phyloP scores from a whole-genome alignment of 2,329 filamentous ascomycete species.

The Ilyonectria sp. region DNA sequence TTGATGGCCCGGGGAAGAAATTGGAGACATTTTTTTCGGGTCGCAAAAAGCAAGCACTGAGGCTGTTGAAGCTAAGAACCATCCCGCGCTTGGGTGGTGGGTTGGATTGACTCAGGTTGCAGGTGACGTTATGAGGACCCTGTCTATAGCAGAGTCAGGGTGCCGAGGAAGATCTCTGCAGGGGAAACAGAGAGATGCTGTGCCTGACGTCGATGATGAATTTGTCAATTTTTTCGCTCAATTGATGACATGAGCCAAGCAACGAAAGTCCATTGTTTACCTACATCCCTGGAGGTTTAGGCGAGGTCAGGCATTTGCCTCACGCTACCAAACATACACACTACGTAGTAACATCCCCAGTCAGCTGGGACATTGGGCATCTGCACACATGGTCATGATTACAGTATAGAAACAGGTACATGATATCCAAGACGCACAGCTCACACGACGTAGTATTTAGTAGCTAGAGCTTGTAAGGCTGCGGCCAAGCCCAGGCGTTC shows the following conservation, averaged over 20 bases:
- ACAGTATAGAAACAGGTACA: no score
- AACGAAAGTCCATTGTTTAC: not conserved
- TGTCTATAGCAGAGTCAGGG: slow-evolving; percentile 23
- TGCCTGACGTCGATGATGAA: slow-evolving; percentile 14
- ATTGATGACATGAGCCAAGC: slow-evolving; percentile 10
- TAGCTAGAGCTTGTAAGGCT: not conserved
- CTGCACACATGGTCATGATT: not conserved
- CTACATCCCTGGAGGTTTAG: not conserved
- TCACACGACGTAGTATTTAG: not conserved
- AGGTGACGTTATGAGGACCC: slow-evolving; percentile 16
- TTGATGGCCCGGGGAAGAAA: not conserved
- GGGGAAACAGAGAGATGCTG: slow-evolving; percentile 14
- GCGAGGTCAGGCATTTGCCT: not conserved
- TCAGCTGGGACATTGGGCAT: not conserved
- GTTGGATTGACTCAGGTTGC: slow-evolving; percentile 2
- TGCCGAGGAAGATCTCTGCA: slow-evolving; percentile 10
- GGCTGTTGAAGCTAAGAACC: slow-evolving; percentile 6
- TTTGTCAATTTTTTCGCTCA: not conserved
- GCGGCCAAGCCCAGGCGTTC: not conserved
- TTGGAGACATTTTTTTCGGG: not conserved
- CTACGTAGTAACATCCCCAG: not conserved
- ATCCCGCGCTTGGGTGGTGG: not conserved
- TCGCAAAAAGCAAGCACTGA: slow-evolving; percentile 5
- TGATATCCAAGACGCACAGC: no score
- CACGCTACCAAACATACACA: not conserved